These are phyloP conservation scores for Neofusicoccum parvum DNA, from an alignment of 2,329 filamentous ascomycete genomes.

Conservation along the genomic window DNA sequence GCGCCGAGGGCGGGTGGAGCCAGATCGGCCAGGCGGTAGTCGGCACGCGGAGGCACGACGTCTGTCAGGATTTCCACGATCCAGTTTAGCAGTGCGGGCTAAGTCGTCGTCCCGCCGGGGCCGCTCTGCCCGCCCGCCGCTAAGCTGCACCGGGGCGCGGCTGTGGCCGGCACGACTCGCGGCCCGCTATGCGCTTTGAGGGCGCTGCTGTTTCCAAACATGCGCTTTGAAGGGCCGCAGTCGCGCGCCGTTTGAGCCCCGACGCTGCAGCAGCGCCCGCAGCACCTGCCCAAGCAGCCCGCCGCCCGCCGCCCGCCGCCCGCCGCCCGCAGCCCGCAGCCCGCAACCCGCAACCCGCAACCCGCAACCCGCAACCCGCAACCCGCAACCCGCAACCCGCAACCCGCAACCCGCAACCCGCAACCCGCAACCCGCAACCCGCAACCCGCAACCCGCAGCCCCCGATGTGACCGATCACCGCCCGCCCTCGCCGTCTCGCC, in stretches of 20 bases:
- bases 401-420: too few relatives aligned
- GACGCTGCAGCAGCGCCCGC: not conserved
- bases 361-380: too few relatives aligned
- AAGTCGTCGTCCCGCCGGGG: not conserved
- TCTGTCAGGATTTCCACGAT: not conserved
- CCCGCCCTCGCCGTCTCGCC: not conserved
- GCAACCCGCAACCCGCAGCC: too few relatives aligned
- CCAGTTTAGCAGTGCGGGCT: slow-evolving; percentile 3
- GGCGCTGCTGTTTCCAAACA: slow-evolving; percentile 8
- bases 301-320: not conserved
- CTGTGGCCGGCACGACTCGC: not conserved
- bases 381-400: too few relatives aligned
- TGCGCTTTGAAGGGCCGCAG: not conserved
- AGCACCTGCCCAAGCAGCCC: not conserved
- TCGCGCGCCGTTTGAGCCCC: not conserved
- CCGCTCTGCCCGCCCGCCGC: slow-evolving; percentile 11
- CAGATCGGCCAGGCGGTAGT: not conserved
- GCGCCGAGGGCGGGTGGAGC: not conserved
- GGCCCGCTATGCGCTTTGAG: not conserved
- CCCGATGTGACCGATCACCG: slow-evolving; percentile 13
- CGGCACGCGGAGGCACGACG: not conserved
- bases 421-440: too few relatives aligned
- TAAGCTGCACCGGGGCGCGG: not conserved
- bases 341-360: not conserved
- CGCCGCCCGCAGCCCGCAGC: too few relatives aligned